Percentiles rank a stretch among this genome's conserved stretches.
Evolutionary conservation across 31 red algal species (phyloP).

Genomic region (Asparagopsis taxiformis): DNA sequence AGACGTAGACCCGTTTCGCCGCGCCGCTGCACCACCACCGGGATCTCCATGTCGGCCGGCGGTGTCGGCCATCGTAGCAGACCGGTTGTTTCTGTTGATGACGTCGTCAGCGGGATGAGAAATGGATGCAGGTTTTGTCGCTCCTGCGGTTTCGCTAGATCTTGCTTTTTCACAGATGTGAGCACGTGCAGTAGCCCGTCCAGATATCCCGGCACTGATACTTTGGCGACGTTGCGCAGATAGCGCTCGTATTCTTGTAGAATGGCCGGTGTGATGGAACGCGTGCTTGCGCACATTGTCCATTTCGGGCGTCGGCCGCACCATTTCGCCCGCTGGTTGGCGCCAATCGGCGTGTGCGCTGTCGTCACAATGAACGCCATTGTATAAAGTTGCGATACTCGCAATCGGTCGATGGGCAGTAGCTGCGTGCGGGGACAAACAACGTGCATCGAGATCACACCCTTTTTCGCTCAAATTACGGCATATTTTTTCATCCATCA

Average conservation of each 20-base stretch:
- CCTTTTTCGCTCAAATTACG: too few relatives aligned
- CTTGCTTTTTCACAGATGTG: slow-evolving; percentile 12
- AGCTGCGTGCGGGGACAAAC: too few relatives aligned
- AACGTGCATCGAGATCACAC: too few relatives aligned
- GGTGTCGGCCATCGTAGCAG: slow-evolving; percentile 95
- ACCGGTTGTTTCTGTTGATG: slow-evolving; percentile 25
- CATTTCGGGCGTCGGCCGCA: too few relatives aligned
- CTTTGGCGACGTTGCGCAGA: slow-evolving; percentile 42
- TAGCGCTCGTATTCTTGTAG: slow-evolving; percentile 53
- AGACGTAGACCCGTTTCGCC: slow-evolving; percentile 39
- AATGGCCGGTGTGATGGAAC: slow-evolving; percentile 29
- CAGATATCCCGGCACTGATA: slow-evolving; percentile 39
- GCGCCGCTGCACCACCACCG: slow-evolving; percentile 42
- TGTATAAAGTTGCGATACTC: too few relatives aligned
- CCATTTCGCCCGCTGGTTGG: too few relatives aligned
- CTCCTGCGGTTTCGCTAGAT: slow-evolving; percentile 12
- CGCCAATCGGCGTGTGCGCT: too few relatives aligned
- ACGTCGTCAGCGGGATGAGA: slow-evolving; percentile 73
- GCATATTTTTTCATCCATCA: too few relatives aligned
- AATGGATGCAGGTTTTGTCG: slow-evolving; percentile 77
- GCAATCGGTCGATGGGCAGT: too few relatives aligned
- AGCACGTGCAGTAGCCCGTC: slow-evolving; percentile 65
- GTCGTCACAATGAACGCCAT: too few relatives aligned
- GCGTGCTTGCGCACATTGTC: too few relatives aligned
- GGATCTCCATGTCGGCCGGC: slow-evolving; percentile 63